Evolutionary conservation across 2,329 filamentous ascomycete genomes (phyloP), one percentile per base, ranked within the genome.

Genomic region (Sporothrix humicola): DNA sequence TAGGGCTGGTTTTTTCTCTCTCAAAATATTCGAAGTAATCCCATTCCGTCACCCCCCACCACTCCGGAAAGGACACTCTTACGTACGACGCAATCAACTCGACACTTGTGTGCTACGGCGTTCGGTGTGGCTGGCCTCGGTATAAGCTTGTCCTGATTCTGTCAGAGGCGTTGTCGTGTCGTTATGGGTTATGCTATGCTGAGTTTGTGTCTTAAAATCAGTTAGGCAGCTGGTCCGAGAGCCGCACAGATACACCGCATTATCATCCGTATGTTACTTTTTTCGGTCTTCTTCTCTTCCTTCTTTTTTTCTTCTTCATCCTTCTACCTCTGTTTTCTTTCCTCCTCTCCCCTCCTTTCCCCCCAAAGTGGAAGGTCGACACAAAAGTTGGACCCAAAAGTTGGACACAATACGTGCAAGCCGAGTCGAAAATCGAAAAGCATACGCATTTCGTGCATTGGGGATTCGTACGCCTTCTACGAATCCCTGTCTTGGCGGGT

Each of bases 361-460:
- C 31, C 59, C 59, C 15, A n/a, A 63, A 44, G 59, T 42, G 31
- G 59, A 63, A 20, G 59, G 23, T 31, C 23, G 15, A 63, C 9
- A 6, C 20, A 63, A 63, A 63, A 42, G 59, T 9, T 17, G 37
- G 31, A n/a, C 6, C 9, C 6, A 54, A 17, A 63, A 42, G 59
- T 9, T 17, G 37, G 31, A n/a, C 6, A 17, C 6, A 54, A 17
- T 42, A 37, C 26, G n/a, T 10, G 10, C 54, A 15, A 20, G 44
- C 31, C 17, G n/a, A 15, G 31, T 63, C 17, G 17, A 20, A 37
- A 37, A 37, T 37, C 31, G 31, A 37, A 37, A 37, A 44, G 37
- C 23, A 44, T 63, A 63, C 59, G 59, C 42, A 44, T 44, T 44
- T 44, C 17, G 59, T 63, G 59, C 59, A 63, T 42, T 37, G n/a